These are phyloP conservation scores for Phyllostachys edulis DNA, from an alignment of 176 grass and related monocot genomes.

Conservation along the genomic window DNA sequence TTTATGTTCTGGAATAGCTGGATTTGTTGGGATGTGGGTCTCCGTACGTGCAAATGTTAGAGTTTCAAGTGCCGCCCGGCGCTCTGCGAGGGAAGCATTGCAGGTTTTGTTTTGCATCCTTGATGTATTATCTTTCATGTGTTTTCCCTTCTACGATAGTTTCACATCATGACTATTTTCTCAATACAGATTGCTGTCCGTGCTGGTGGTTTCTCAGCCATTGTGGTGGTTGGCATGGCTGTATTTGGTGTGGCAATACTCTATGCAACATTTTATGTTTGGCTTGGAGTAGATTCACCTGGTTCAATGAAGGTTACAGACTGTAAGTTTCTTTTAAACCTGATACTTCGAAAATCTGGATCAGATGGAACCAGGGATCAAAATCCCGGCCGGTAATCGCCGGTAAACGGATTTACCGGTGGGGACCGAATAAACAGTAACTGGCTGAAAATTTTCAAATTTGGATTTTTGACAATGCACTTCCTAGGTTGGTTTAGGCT, in stretches of 20 bases:
- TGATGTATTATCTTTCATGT: conserved; percentile 22
- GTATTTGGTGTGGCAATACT: conserved; percentile 96
- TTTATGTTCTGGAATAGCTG: conserved; percentile 92
- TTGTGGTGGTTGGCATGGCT: conserved; percentile 99
- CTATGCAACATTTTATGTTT: conserved; percentile 95
- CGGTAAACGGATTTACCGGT: too few species aligned
- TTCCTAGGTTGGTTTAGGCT: too few species aligned
- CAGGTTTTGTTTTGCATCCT: conserved; percentile 66
- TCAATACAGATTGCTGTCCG: conserved; percentile 91
- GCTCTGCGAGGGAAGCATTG: conserved; percentile 98
- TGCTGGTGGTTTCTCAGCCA: conserved; percentile 96
- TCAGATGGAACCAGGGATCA: neutral
- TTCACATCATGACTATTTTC: conserved; percentile 40
- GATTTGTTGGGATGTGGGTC: conserved; percentile 99
- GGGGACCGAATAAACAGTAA: too few species aligned
- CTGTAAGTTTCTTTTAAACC: conserved; percentile 58
- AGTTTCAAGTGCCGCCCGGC: conserved; percentile 96
- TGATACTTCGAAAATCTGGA: conserved; percentile 22
- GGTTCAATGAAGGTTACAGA: conserved; percentile 98
- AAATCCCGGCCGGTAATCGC: too few species aligned
- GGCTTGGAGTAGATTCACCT: conserved; percentile 84
- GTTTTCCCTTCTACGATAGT: neutral
- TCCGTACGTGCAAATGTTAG: conserved; percentile 99
- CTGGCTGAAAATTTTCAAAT: too few species aligned
- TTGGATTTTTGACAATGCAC: too few species aligned